These are phyloP conservation scores for Geotrichum bryndzae DNA, from an alignment of 1,139 yeast species.

Conservation along the genomic window DNA sequence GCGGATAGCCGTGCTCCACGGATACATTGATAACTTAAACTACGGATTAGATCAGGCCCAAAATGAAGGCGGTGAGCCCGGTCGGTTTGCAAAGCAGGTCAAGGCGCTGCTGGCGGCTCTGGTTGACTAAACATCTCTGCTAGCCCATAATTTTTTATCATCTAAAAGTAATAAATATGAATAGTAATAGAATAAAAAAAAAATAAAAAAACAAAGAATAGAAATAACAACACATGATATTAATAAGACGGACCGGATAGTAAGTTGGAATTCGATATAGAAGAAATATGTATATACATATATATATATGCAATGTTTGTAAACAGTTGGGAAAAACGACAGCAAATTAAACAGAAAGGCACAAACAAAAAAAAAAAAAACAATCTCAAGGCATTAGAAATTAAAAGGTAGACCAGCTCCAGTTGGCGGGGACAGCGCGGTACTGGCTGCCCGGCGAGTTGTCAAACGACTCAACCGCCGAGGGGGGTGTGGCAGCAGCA, in stretches of 20 bases:
- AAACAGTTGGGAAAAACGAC: background rate
- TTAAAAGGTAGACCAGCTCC: conserved; percentile 42
- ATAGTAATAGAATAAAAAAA: background rate
- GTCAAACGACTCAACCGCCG: background rate
- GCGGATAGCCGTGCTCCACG: conserved; percentile 50
- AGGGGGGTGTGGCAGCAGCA: conserved; percentile 4
- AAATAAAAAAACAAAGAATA: too few relatives aligned
- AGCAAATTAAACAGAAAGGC: background rate
- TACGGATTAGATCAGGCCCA: conserved; percentile 48
- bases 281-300: too few relatives aligned
- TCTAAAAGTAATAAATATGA: too few relatives aligned
- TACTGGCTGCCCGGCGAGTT: background rate
- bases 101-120: conserved; percentile 6
- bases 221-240: too few relatives aligned
- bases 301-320: background rate
- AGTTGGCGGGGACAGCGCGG: conserved; percentile 36
- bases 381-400: background rate
- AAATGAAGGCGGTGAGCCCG: conserved; percentile 73
- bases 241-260: background rate
- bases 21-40: conserved; percentile 46
- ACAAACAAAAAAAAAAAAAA: background rate
- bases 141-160: too few relatives aligned
- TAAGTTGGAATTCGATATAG: background rate
- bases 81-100: conserved; percentile 47
- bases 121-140: background rate